Evolutionary conservation across 805 yeast species (phyloP).

Genomic region (Suhomyces sp.): DNA sequence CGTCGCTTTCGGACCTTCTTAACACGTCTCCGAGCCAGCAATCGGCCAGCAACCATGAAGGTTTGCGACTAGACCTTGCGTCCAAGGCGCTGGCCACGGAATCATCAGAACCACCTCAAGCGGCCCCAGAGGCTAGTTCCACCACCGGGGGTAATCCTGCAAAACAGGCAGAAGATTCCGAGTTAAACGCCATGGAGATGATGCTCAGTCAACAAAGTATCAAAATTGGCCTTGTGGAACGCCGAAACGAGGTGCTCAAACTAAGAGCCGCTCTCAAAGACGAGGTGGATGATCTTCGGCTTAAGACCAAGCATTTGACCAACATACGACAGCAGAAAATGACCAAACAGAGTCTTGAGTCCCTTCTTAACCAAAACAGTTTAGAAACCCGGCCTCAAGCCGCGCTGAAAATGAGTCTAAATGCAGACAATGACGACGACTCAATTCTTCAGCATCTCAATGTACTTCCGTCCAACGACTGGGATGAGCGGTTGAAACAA

Average conservation of each 20-base stretch:
- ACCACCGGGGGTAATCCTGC: background rate
- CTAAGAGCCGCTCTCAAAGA: constrained; percentile 15
- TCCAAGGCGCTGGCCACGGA: background rate
- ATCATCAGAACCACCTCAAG: background rate
- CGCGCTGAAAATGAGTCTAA: background rate
- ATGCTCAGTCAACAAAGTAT: constrained; percentile 13
- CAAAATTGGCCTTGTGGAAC: constrained; percentile 14
- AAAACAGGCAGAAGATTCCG: background rate
- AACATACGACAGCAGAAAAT: constrained; percentile 11
- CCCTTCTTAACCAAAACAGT: constrained; percentile 20
- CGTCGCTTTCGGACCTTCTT: constrained; percentile 26
- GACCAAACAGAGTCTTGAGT: constrained; percentile 15
- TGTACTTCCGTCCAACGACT: constrained; percentile 35
- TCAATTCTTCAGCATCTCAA: constrained; percentile 23
- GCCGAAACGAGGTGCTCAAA: constrained; percentile 18
- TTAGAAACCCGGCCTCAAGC: constrained; percentile 4
- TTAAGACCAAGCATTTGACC: constrained; percentile 12
- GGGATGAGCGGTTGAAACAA: constrained; percentile 16
- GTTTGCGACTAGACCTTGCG: constrained; percentile 11
- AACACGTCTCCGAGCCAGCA: constrained; percentile 21
- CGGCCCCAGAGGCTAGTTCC: background rate
- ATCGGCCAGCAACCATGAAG: background rate
- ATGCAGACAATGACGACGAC: constrained; percentile 14
- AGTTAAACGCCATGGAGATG: constrained; percentile 6
- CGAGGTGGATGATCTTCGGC: constrained; percentile 15